Evolutionary conservation across 257 asterid species (phyloP), one percentile per base, ranked within the genome.

Genomic region (Paulownia fortunei): DNA sequence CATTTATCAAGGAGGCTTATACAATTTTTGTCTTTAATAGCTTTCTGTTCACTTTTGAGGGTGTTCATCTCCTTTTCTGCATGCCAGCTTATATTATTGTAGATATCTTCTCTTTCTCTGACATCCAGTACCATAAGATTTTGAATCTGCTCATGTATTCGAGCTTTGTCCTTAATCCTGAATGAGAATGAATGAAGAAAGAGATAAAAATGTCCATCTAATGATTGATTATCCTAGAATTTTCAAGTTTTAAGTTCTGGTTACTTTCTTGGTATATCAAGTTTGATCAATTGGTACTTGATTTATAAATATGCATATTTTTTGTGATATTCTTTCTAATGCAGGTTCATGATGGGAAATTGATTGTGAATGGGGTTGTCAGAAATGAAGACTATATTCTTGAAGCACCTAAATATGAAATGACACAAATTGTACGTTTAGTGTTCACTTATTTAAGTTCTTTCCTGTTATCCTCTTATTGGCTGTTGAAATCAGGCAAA

Each of bases 261-360:
- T 30, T 69, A 0, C 30, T 34, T 34, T 21, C 24, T 27, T 67
- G 75, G 54, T n/a, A 21, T 13, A 47, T 65, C 9, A 55, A 26
- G 42, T 56, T 44, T 47, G 51, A 32, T 52, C 56, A 18, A 37
- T 11, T 36, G 47, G n/a, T 73, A 30, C 66, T 30, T 9, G 21
- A 72, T 52, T 27, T 42, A 66, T 74, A 52, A 44, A 44, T 41
- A 18, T 71, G 23, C 65, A n/a, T 13, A 15, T 15, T 46, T 19
- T 70, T 68, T 60, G 41, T 44, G 76, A 59, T 32, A 34, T 81
- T 62, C 58, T 62, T 77, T 72, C 21, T 63, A 41, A 69, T 86
- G 86, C 91, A 94, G 98, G 97, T 94, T 84, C 97, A 88, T 64
- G 84, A 91, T 42, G 98, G 98, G 81, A 94, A 92, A 84, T 77